Base-by-base conservation (phyloP, 345 rosid genomes). In the Durio zibethinus region DNA sequence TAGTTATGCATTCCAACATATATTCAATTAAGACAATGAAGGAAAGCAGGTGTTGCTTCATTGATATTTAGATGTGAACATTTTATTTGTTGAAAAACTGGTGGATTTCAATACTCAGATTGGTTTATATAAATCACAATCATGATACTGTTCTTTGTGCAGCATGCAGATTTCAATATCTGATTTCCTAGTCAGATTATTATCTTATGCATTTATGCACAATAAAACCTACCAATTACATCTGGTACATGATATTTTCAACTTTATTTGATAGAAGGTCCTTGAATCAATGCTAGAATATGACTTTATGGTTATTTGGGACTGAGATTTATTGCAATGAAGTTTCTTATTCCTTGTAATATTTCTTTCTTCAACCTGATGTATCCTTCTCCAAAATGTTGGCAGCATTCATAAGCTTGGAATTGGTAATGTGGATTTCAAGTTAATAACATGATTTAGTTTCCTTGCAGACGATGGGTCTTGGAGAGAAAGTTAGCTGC, bases 401-500 rank as follows among this genome's bases (percentile, higher is more conserved):
- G 33, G 27, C n/a, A 14, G 48, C 45, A 57, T 31, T 71, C 66
- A n/a, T 45, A 65, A 38, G 33, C 62, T 33, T 76, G 66, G 72
- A 38, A 42, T 25, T 48, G 16, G 25, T 73, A 14, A 29, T 76
- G 59, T 63, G 27, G 9, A 53, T 80, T 69, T 79, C 36, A 25
- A 38, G 36, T 62, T 36, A 48, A 42, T 72, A 16, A 64, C 64
- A 63, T 79, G 76, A 77, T 80, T 84, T 79, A 57, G 42, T 78
- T 80, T 75, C 36, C 27, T 73, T 87, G 77, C 85, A 94, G 98
- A 86, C 87, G 98, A 74, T 94, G 98, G 95, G 89, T 94, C 70
- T 82, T 94, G 65, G 98, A 94, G 87, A 90, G 97, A 76, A 91
- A 82, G 81, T 79, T 94, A 80, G 98, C 98, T 71, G 85, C 92